Evolutionary conservation across 345 rosid genomes (phyloP), one percentile per base, ranked within the genome.

Genomic region (Raphanus sativus): DNA sequence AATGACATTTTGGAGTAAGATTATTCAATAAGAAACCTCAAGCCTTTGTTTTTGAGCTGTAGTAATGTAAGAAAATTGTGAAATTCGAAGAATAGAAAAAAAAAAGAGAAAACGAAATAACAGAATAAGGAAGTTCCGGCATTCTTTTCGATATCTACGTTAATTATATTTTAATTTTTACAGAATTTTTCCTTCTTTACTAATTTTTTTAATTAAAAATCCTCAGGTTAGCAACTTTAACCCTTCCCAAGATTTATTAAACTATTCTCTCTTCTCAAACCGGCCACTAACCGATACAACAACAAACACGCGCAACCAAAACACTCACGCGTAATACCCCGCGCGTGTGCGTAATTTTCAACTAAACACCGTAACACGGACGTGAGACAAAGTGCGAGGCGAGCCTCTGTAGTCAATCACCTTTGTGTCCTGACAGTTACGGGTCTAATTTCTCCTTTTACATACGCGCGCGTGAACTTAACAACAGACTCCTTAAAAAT

Each of bases 301-400:
- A 16, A 24, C 9, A 28, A 60, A 36, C 68, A 75, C 62, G 62
- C 79, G 62, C 69, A 58, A 52, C 58, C 1, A 50, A 28, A 59
- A 25, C 2, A 4, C 6, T 13, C 28, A 70, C 76, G 72, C 71
- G 40, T 70, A 28, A 0, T 73, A 78, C 60, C 60, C 74, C 38
- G 69, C 70, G 55, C 69, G 60, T 2, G 34, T 68, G 55, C 48
- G 16, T 69, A 73, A 7, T 12, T 40, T 67, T 9, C 65, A 69
- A 15, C 56, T 40, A 2, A 34, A 69, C 75, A 10, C 42, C 52
- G 69, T 12, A 29, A 69, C 69, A 13, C 34, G 56, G 73, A 63
- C 59, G 81, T 15, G 80, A 80, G 85, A 85, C 87, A 80, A 85
- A 84, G 80, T 77, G 83, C 72, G 84, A 66, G 65, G 83, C 72